Evolutionary conservation across 176 grass and related monocot genomes (phyloP), one percentile per base, ranked within the genome.

Genomic region (Oropetium thomaeum): DNA sequence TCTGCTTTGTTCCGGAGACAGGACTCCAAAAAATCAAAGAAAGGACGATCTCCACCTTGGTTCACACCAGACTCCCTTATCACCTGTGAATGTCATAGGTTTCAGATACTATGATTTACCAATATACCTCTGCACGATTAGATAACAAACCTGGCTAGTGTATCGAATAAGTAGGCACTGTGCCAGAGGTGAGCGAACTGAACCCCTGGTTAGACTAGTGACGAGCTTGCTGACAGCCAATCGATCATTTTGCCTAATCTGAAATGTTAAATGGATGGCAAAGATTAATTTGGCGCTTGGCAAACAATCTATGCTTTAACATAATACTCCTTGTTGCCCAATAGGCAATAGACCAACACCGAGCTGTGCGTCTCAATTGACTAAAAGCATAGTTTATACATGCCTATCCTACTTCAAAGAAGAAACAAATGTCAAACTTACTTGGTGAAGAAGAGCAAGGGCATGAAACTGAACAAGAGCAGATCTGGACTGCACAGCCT

Each of bases 241-340:
- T 23, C 95, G 91, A 49, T 97, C 91, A 89, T 99, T 94, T 86
- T 99, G 91, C 57, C 89, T 95, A 74, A 99, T 92, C 96, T 99
- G 89, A 53, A 90, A 73, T 71, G 47, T 26, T 23, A 73, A 22
- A 19, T 19, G 38, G 40, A 78, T 57, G 26, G 67, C n/a, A 63
- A 66, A 49, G 43, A 29, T 33, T 76, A 62, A 10, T 51, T 39
- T 47, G 17, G 10, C 9, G 11, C 5, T 54, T 20, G 9, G 40
- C 6, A 60, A 67, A 39, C 5, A 81, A 10, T 4, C n/a, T 48
- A 30, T 58, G 37, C 30, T 59, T 25, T 47, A 58, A 58, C 14
- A 75, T 34, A 44, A 20, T 74, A 27, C 7, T 60, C 11, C 31
- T 69, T 57, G 25, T 64, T n/a, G 1, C 14, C 47, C 37, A 74